Evolutionary conservation across 176 grass and related monocot species (phyloP).

Genomic region (Urochloa ruziziensis): DNA sequence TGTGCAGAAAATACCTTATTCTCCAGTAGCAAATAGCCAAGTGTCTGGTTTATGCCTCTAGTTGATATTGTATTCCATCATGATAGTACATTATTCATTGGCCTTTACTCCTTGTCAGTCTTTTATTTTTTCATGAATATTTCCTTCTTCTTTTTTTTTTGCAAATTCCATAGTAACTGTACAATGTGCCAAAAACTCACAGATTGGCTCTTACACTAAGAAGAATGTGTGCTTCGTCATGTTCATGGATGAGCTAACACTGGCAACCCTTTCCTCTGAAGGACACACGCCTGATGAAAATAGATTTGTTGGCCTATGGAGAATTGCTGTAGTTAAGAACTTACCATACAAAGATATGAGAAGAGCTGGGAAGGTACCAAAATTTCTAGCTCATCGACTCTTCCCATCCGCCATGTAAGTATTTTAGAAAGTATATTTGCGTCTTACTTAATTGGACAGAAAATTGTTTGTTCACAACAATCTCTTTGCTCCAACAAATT

Average conservation of each 20-base stretch:
- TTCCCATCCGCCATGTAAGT: conserved; percentile 79
- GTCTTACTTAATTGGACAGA: conserved; percentile 10
- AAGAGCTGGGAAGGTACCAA: conserved; percentile 87
- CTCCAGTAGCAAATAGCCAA: conserved; percentile 23
- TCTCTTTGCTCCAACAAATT: neutral
- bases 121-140: conserved; percentile 10
- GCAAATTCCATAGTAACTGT: conserved; percentile 24
- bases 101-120: neutral
- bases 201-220: conserved; percentile 76
- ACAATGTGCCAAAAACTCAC: conserved; percentile 37
- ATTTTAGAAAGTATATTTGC: neutral
- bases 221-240: conserved; percentile 95
- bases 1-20: neutral
- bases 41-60: neutral
- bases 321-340: conserved; percentile 72
- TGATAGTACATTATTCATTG: neutral
- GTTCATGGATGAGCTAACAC: conserved; percentile 87
- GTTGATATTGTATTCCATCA: conserved; percentile 6
- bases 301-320: conserved; percentile 79
- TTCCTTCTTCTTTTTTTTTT: neutral
- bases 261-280: conserved; percentile 82
- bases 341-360: conserved; percentile 78
- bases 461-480: conserved; percentile 19
- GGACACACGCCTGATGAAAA: conserved; percentile 61
- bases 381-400: conserved; percentile 83